Conservation (phyloP, 2,329 filamentous ascomycete genomes). For the Tolypocladium ovalisporum region DNA sequence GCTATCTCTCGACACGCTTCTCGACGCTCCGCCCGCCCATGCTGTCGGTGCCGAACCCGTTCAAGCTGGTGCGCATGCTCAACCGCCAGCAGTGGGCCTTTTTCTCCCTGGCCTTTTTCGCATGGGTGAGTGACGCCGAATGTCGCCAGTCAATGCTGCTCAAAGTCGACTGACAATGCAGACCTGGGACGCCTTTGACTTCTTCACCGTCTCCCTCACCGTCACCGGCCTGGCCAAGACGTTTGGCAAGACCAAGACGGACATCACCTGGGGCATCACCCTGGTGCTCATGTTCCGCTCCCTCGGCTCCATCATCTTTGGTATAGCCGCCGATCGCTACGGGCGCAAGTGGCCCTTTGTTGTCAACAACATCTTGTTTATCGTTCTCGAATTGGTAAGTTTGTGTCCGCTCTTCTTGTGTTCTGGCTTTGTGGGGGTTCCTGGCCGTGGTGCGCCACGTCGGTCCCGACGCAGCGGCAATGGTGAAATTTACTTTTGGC, state of each 20-base stretch:
- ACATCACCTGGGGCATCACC: conserved; percentile 56
- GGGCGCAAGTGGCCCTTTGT: conserved; percentile 64
- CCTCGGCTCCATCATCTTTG: conserved; percentile 42
- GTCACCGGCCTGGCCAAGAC: conserved; percentile 39
- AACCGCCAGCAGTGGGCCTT: conserved; percentile 42
- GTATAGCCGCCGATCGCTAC: conserved; percentile 43
- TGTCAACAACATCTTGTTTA: conserved; percentile 62
- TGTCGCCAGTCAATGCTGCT: no score
- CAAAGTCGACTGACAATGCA: conserved; percentile 13
- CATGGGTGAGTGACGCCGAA: conserved; percentile 34
- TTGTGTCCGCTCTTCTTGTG: not conserved
- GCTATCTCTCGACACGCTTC: conserved; percentile 41
- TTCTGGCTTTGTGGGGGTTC: not conserved
- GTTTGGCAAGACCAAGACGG: conserved; percentile 42
- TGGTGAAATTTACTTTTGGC: not conserved
- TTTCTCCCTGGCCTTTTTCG: conserved; percentile 41
- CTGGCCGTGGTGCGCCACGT: not conserved
- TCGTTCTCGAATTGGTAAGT: conserved; percentile 57
- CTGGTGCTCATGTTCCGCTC: conserved; percentile 51
- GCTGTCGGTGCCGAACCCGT: conserved; percentile 41
- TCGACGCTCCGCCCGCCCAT: conserved; percentile 46
- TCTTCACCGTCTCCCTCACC: conserved; percentile 53
- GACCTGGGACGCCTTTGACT: conserved; percentile 57
- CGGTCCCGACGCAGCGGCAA: not conserved
- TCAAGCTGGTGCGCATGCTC: conserved; percentile 36